phyloP scores from a whole-genome alignment of 2,329 filamentous ascomycete species.

The Sodiomyces alkalinus region DNA sequence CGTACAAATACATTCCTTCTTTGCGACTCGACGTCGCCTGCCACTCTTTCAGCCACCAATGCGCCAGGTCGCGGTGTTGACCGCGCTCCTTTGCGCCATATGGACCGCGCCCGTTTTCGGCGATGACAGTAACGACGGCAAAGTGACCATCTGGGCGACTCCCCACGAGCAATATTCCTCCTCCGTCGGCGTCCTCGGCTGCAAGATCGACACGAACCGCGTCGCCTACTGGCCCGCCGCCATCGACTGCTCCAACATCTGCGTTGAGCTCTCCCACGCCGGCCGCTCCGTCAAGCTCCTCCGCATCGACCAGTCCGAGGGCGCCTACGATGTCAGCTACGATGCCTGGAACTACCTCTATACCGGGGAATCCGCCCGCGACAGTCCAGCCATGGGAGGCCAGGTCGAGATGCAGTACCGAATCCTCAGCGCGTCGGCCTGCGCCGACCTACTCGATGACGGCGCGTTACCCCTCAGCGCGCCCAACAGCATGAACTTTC shows the following conservation, averaged over 20 bases:
- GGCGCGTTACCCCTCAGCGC: conserved; percentile 26
- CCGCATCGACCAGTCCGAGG: conserved; percentile 14
- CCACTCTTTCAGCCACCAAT: too few species aligned
- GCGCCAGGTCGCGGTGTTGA: conserved; percentile 16
- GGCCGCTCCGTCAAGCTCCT: conserved; percentile 12
- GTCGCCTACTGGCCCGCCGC: conserved; percentile 34
- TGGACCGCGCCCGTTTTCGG: not conserved
- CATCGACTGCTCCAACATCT: conserved; percentile 28
- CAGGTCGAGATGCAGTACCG: conserved; percentile 30
- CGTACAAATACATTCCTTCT: too few species aligned
- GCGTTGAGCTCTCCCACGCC: conserved; percentile 18
- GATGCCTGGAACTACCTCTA: conserved; percentile 36
- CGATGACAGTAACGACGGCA: not conserved
- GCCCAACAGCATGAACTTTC: conserved; percentile 36
- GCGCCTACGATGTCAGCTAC: conserved; percentile 34
- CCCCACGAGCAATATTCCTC: conserved; percentile 33
- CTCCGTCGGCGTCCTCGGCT: conserved; percentile 33
- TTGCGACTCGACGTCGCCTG: too few species aligned
- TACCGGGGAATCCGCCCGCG: conserved; percentile 27
- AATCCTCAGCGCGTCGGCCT: conserved; percentile 27
- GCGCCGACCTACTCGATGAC: conserved; percentile 28
- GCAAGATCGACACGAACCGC: conserved; percentile 35
- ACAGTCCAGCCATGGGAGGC: conserved; percentile 30
- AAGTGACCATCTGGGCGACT: conserved; percentile 16
- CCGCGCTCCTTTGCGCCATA: conserved; percentile 2